phyloP scores from a whole-genome alignment of 73 alveolate species.

The Paramecium caudatum region DNA sequence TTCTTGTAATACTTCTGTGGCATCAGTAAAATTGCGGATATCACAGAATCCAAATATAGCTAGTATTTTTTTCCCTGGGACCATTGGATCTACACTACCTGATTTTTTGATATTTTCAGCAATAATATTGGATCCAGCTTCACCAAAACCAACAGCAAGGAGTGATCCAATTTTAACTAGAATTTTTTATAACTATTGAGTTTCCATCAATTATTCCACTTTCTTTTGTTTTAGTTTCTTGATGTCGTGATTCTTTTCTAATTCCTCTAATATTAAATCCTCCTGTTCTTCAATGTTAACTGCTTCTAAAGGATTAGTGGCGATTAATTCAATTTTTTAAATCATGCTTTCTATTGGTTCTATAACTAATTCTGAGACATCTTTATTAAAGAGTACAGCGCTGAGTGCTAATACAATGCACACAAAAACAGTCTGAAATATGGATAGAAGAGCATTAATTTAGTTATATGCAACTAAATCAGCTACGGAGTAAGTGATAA shows the following conservation, averaged over 20 bases:
- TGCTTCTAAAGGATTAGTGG: conserved; percentile 90
- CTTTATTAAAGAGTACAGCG: conserved; percentile 83
- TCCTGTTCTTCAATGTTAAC: conserved; percentile 83
- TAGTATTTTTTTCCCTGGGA: conserved; percentile 94
- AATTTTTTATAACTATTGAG: conserved; percentile 90
- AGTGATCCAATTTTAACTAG: conserved; percentile 96
- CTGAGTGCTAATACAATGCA: conserved; percentile 81
- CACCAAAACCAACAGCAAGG: conserved; percentile 98
- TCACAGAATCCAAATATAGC: conserved; percentile 98
- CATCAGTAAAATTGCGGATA: conserved; percentile 96
- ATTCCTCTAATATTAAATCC: conserved; percentile 59
- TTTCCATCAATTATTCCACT: conserved; percentile 82
- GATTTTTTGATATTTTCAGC: conserved; percentile 93
- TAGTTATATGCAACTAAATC: conserved; percentile 76
- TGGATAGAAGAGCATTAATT: conserved; percentile 80
- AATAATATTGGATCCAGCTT: conserved; percentile 98
- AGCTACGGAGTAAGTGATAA: conserved; percentile 67
- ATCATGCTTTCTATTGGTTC: conserved; percentile 92
- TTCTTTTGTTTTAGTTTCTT: conserved; percentile 54
- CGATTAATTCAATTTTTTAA: conserved; percentile 83
- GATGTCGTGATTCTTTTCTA: conserved; percentile 57
- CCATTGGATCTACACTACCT: conserved; percentile 97
- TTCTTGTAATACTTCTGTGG: conserved; percentile 97
- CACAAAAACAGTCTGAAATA: conserved; percentile 82
- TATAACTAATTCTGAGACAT: conserved; percentile 80